Evolutionary conservation across 1,139 yeast species (phyloP), one percentile per base, ranked within the genome.

Genomic region (Scheffersomyces segobiensis): DNA sequence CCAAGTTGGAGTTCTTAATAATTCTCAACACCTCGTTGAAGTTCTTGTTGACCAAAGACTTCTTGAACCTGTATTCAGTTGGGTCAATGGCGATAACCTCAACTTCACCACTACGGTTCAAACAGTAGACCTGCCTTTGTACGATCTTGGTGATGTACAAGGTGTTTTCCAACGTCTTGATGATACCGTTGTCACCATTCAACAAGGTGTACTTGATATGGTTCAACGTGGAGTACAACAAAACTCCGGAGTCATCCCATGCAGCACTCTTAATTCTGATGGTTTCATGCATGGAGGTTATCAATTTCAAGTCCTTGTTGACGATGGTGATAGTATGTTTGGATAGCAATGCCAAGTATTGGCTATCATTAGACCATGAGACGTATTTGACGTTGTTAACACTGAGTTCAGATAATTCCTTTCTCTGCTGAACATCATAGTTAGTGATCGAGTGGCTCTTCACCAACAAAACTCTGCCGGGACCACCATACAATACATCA

Each of bases 191-290:
- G 71, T 96, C 99, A 66, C 99, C 99, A 70, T 93, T 95, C 71
- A 93, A 82, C 68, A 96, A 81, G 54, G 96, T 89, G 76, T 95
- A 96, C 77, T 95, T 95, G 77, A 96, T 89, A 73, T 96, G 99
- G 77, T 95, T 95, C 72, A 96, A 83, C 22, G 99, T 96, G 26
- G 98, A 89, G 75, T 93, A 96, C 65, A 96, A 83, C 72, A 96
- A 83, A 49, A 96, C 97, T 53, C 96, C 96, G 53, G 91, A 82
- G 67, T 93, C 98, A 73, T 95, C 99, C 98, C 98, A 96, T 14
- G 97, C 93, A 54, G 98, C 98, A 78, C 97, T 89, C 80, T 96
- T 96, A 69, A 96, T 92, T 74, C 99, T 85, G 66, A 96, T 95
- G 5, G 99, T 95, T 78, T 96, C 99, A 72, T 93, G 98, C 85